Conservation (phyloP, 495 filamentous ascomycete genomes). For the Umbilicaria muhlenbergii region DNA sequence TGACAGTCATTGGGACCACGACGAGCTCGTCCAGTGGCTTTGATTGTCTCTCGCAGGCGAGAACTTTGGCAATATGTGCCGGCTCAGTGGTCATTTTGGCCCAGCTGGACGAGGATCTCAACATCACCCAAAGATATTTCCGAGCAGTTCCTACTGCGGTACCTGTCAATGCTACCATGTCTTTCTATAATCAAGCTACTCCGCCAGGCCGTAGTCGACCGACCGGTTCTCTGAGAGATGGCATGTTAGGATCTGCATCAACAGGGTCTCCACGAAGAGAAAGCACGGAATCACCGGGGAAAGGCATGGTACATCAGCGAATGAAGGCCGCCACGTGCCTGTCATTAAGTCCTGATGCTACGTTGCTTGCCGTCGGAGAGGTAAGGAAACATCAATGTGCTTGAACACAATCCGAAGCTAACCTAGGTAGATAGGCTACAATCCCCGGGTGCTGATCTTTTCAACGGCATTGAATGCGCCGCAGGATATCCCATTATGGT, state of each 20-base stretch:
- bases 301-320: slow-evolving; percentile 30
- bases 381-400: slow-evolving; percentile 21
- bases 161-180: slow-evolving; percentile 40
- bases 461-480: slow-evolving; percentile 58
- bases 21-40: slow-evolving; percentile 75
- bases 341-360: slow-evolving; percentile 77
- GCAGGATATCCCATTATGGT: slow-evolving; percentile 67
- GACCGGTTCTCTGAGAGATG: background rate
- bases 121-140: slow-evolving; percentile 74
- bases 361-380: slow-evolving; percentile 83
- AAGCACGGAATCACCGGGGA: slow-evolving; percentile 37
- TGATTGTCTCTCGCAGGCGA: slow-evolving; percentile 54
- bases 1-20: slow-evolving; percentile 78
- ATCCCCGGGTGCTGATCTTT: slow-evolving; percentile 81
- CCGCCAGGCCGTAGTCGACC: slow-evolving; percentile 16
- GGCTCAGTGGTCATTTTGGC: slow-evolving; percentile 90
- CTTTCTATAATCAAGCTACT: slow-evolving; percentile 48
- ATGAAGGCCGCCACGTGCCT: slow-evolving; percentile 96
- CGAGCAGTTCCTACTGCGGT: slow-evolving; percentile 67
- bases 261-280: slow-evolving; percentile 17
- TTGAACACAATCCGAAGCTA: slow-evolving; percentile 6
- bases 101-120: slow-evolving; percentile 53
- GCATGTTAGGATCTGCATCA: slow-evolving; percentile 9
- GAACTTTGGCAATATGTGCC: slow-evolving; percentile 74
- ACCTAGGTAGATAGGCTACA: slow-evolving; percentile 60